Evolutionary conservation across 495 filamentous ascomycete species (phyloP).

Genomic region (Massariosphaeria phaeospora): DNA sequence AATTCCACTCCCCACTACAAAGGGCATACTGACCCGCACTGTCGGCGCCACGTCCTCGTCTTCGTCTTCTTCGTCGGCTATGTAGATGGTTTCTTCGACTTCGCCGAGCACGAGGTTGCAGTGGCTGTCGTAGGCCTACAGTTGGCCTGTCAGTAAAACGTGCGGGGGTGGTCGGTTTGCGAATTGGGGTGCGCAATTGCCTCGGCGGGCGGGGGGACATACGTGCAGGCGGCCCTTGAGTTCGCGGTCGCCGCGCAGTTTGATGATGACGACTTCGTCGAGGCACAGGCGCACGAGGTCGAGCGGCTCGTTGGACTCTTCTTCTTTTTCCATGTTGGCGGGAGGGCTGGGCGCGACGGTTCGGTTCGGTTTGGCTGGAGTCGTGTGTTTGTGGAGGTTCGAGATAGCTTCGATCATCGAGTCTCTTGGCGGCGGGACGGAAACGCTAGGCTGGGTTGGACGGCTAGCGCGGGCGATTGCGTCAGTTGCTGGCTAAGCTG

Average conservation of each 20-base stretch:
- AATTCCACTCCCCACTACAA: neutral
- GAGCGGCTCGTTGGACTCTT: slow-evolving; percentile 59
- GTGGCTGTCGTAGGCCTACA: slow-evolving; percentile 93
- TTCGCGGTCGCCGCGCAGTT: slow-evolving; percentile 90
- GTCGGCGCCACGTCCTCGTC: slow-evolving; percentile 62
- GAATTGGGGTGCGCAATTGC: too few species aligned
- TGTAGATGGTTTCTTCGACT: slow-evolving; percentile 93
- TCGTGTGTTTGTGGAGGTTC: neutral
- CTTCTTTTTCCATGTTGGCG: slow-evolving; percentile 57
- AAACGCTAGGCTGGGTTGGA: neutral
- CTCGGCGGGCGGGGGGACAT: slow-evolving; percentile 35
- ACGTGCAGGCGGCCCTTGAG: slow-evolving; percentile 93
- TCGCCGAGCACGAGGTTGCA: slow-evolving; percentile 98
- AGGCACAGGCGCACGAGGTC: slow-evolving; percentile 91
- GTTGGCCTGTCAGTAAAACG: neutral
- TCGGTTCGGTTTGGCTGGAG: neutral
- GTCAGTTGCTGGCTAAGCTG: slow-evolving; percentile 9
- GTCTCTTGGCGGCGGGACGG: slow-evolving; percentile 1
- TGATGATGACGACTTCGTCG: slow-evolving; percentile 95
- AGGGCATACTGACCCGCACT: slow-evolving; percentile 41
- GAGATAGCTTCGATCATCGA: neutral
- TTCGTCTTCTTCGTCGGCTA: slow-evolving; percentile 78
- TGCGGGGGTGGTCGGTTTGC: too few species aligned
- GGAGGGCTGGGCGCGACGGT: slow-evolving; percentile 42
- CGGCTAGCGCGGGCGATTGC: neutral